A percentile compares a stretch with the other conserved stretches of the same genome.
Conservation (phyloP, 371 early-diverging fungal species). For the Apophysomyces ossiformis region DNA sequence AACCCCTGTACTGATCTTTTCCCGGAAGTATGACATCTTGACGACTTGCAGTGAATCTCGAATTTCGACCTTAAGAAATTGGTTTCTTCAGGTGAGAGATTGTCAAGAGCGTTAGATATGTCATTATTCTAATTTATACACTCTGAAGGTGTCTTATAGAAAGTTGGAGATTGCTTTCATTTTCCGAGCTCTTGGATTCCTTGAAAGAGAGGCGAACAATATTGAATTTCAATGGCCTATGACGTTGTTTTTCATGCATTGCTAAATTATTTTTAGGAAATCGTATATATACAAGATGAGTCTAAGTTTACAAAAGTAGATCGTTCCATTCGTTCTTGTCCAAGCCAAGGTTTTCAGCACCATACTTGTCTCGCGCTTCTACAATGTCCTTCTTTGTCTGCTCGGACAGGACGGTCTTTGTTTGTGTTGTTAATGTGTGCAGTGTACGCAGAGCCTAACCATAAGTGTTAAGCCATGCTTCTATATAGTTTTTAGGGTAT, state of each 20-base stretch:
- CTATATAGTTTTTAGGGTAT: background rate
- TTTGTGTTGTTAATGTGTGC: constrained; percentile 40
- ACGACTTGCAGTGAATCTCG: too few relatives aligned
- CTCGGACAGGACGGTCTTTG: constrained; percentile 19
- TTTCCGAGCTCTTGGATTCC: too few relatives aligned
- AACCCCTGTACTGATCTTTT: too few relatives aligned
- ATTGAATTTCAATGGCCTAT: too few relatives aligned
- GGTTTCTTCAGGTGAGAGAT: too few relatives aligned
- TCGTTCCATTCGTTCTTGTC: constrained; percentile 53
- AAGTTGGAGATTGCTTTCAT: too few relatives aligned
- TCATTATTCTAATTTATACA: too few relatives aligned
- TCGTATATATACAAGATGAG: background rate
- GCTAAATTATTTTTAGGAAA: background rate
- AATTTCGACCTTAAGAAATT: too few relatives aligned
- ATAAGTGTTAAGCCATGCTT: background rate
- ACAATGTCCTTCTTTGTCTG: constrained; percentile 38
- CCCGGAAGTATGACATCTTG: too few relatives aligned
- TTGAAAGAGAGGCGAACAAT: background rate
- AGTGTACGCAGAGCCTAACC: constrained; percentile 41
- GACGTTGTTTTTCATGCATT: too few relatives aligned
- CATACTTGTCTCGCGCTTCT: constrained; percentile 45
- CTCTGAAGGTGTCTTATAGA: too few relatives aligned
- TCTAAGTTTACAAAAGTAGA: constrained; percentile 17
- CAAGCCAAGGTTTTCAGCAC: constrained; percentile 44
- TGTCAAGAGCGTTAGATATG: too few relatives aligned